Evolutionary conservation across 306 rosid species (phyloP), one percentile per base, ranked within the genome.

Genomic region (Nissolia schottii): DNA sequence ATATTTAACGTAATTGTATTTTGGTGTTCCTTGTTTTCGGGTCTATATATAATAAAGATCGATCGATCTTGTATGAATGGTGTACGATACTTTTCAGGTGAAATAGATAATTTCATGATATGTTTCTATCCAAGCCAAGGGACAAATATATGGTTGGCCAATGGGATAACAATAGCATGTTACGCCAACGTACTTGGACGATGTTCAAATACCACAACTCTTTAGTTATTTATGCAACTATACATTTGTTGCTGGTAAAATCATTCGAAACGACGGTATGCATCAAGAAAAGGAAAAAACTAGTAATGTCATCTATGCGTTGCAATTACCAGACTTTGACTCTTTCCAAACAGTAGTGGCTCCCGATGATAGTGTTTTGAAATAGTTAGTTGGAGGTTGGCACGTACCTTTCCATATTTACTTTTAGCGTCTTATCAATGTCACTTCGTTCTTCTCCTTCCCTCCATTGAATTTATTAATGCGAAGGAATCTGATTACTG

Each of bases 51-150:
- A n/a, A n/a, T n/a, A n/a, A n/a, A n/a, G n/a, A n/a, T n/a, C n/a
- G n/a, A 64, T 63, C 68, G 71, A 74, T 40, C 71, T 72, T 60
- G 46, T 62, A 53, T 19, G 32, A 41, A 53, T 49, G 12, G 29
- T 41, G 16, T 13, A 43, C 7, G 49, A 64, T 3, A 14, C 7
- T 28, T 10, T 11, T 7, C 20, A 20, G 19, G 66, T 72, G 54
- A 56, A 51, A 66, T 45, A n/a, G 72, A 46, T 1, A 37, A 15
- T 13, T 61, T 27, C 32, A n/a, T n/a, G n/a, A n/a, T 40, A 25
- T 6, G 45, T 76, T 67, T 67, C 51, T 45, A 45, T 45, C 20
- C 5, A 45, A 15, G 51, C 8, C 8, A 45, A 45, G 15, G 22
- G 20, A 45, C 51, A 45, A n/a, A n/a, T 1, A 45, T n/a, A 38